Base-by-base conservation (phyloP, 2,329 filamentous ascomycete genomes). In the Aspergillus melleus region DNA sequence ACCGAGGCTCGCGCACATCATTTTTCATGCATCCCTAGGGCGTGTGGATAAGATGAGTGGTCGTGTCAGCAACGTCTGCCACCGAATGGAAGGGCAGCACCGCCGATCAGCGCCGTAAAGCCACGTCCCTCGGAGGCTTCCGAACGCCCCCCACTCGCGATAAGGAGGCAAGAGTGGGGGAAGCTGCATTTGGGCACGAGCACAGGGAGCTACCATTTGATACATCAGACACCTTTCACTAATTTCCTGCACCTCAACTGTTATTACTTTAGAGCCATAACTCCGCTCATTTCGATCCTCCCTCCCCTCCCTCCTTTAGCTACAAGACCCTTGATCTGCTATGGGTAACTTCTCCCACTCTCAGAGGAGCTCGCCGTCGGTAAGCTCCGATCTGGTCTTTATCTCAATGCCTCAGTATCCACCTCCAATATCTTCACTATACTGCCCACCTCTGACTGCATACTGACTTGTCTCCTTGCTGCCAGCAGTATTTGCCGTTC, bases 321-420 rank as follows among this genome's bases (percentile, higher is more conserved):
- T 42, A 29, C 19, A 44, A 54, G 20, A 10, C 11, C 19, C 11
- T 24, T 46, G 16, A 42, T n/a, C 36, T 29, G 36, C 47, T 49
- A 47, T 47, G 44, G 44, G 44, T 24, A 47, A 47, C 36, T 50
- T 36, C 32, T 42, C 24, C 9, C 30, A 55, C 9, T 29, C 26
- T 29, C 26, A 44, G 47, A 44, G 49, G n/a, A 44, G 42, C 20
- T 54, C 53, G 24, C 16, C 54, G 44, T 69, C 67, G 68, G 69
- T 61, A 62, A 64, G 58, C 67, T 66, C 68, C 68, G 69, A 66
- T 51, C 49, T 26, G 9, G 39, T 49, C 22, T 24, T 30, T 58
- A 36, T 58, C 55, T 32, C 24, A 22, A 57, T 19, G 24, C 39
- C 14, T 10, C 39, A 52, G 42, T 30, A 51, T 24, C 32, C 19